Evolutionary conservation across 139 green algal genomes (phyloP), one percentile per base, ranked within the genome.

Genomic region (Axilococcus clingmanii): DNA sequence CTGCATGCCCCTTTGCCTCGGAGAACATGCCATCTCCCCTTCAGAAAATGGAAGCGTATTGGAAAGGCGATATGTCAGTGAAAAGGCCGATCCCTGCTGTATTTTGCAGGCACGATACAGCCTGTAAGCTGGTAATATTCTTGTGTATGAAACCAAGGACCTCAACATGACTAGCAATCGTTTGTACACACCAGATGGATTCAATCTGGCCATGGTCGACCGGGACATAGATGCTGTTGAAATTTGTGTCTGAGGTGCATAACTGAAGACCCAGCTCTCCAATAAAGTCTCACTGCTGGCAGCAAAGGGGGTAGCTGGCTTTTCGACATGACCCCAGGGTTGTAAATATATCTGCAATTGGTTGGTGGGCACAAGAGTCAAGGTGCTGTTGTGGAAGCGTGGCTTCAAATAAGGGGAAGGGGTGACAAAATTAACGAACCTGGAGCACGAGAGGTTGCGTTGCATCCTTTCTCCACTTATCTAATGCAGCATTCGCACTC

Each of bases 101-200:
- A 12, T 30, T 15, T 27, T 22, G n/a, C 20, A 19, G 5, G 20
- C 69, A 3, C 63, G 37, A 51, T 63, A 77, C 55, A 90, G 59
- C 48, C 66, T 65, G 65, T 84, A 82, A 1, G 81, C 81, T 29
- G 82, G 82, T 51, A 91, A 63, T 4, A 84, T 30, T 7, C 82
- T 74, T 15, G 82, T 55, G 44, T 85, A 83, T 34, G 50, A 76
- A 68, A 75, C 83, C 28, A 91, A 62, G 2, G 81, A 77, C 20
- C 82, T 67, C 9, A 87, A 36, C 41, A 84, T 56, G 32, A 91
- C 60, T 24, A 75, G 59, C 28, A 79, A 57, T 30, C 71, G 65
- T 50, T 82, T 82, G 53, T 82, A 82, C 7, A 82, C 54, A 1
- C 48, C 52, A 9, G 45, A 30, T 5, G 74, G 71, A 33, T 68